Conservation (phyloP, 805 yeast genomes). For the Cyberlindnera amylophila region DNA sequence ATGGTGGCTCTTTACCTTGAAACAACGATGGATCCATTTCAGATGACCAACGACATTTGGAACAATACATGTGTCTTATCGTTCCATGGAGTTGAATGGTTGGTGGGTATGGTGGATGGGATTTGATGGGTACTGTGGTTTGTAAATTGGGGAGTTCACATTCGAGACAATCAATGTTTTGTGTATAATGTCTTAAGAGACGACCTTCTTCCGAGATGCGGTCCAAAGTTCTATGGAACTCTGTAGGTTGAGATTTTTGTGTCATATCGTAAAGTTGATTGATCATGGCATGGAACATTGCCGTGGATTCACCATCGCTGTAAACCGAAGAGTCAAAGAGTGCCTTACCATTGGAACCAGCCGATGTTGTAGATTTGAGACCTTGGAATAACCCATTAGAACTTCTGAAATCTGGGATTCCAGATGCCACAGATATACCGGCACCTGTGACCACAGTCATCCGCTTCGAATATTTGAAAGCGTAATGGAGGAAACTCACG, state of each 20-base stretch:
- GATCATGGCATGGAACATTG: conserved; percentile 72
- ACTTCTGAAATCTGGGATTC: conserved; percentile 86
- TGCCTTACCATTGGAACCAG: conserved; percentile 52
- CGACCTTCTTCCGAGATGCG: conserved; percentile 57
- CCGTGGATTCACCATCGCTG: conserved; percentile 54
- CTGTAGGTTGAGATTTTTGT: conserved; percentile 58
- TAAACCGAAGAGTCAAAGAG: conserved; percentile 79
- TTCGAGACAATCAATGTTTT: conserved; percentile 83
- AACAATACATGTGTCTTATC: conserved; percentile 65
- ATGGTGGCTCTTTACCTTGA: conserved; percentile 40
- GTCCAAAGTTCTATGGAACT: conserved; percentile 66
- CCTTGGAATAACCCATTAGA: conserved; percentile 71
- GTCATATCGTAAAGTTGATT: conserved; percentile 56
- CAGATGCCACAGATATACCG: conserved; percentile 86
- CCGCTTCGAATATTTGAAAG: conserved; percentile 50
- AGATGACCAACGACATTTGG: conserved; percentile 64
- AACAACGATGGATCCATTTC: conserved; percentile 52
- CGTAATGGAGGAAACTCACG: conserved; percentile 48
- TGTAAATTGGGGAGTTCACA: conserved; percentile 45
- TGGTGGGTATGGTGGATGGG: conserved; percentile 44
- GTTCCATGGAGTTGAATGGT: conserved; percentile 86
- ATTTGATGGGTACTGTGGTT: conserved; percentile 47
- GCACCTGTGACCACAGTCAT: conserved; percentile 80
- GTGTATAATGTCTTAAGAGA: conserved; percentile 74
- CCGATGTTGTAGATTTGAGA: conserved; percentile 36